Evolutionary conservation across 805 yeast genomes (phyloP).

Genomic region (Yamadazyma ubonensis): DNA sequence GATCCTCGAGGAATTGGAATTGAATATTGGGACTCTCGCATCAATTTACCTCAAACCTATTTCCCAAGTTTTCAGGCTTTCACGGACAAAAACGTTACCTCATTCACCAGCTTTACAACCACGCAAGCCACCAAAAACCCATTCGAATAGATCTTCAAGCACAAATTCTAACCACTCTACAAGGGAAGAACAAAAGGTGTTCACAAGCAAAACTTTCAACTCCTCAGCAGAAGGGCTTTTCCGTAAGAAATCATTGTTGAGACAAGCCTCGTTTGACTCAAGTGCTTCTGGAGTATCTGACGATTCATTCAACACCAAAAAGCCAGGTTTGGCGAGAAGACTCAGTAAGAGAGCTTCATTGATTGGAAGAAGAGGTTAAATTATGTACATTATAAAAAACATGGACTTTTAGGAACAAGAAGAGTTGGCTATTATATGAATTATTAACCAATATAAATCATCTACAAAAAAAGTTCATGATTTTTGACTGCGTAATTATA

Average conservation of each 20-base stretch:
- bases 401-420: too few relatives aligned
- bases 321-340: conserved; percentile 30
- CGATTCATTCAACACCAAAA: conserved; percentile 12
- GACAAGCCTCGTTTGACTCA: conserved; percentile 24
- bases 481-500: too few relatives aligned
- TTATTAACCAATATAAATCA: too few relatives aligned
- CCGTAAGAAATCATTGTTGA: conserved; percentile 15
- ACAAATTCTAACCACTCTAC: conserved; percentile 7
- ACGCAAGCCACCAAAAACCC: conserved; percentile 4
- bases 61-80: conserved; percentile 69
- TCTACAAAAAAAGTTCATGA: too few relatives aligned
- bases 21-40: conserved; percentile 78
- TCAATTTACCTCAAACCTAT: conserved; percentile 84
- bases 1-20: conserved; percentile 75
- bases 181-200: conserved; percentile 7
- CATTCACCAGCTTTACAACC: conserved; percentile 44
- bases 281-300: conserved; percentile 16
- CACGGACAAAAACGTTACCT: conserved; percentile 51
- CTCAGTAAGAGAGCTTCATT: conserved; percentile 38
- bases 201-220: conserved; percentile 11
- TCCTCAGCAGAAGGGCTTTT: conserved; percentile 12
- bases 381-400: conserved; percentile 1
- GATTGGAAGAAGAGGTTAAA: conserved; percentile 12
- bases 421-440: too few relatives aligned
- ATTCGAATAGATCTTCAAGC: conserved; percentile 2